phyloP scores from a whole-genome alignment of 139 green algal genomes.

The Haematococcus lacustris region DNA sequence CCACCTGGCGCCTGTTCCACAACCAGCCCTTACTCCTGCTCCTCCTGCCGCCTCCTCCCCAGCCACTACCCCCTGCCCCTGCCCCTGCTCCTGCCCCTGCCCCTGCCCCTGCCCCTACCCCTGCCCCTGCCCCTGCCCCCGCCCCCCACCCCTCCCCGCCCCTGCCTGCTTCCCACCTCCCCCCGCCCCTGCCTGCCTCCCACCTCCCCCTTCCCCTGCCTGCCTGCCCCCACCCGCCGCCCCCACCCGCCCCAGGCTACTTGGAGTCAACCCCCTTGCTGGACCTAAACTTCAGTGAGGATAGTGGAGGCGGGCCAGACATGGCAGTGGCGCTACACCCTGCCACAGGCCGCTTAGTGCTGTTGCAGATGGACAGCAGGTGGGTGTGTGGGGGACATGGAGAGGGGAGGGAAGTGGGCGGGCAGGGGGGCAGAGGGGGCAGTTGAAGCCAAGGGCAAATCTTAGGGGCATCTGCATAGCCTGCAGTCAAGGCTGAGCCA shows the following conservation, averaged over 20 bases:
- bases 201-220: background rate
- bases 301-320: conserved; percentile 67
- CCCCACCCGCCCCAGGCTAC: conserved; percentile 44
- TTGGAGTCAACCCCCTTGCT: conserved; percentile 75
- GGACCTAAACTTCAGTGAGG: conserved; percentile 88
- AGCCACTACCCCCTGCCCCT: too few relatives aligned
- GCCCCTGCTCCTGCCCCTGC: too few relatives aligned
- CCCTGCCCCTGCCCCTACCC: too few relatives aligned
- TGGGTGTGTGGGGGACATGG: background rate
- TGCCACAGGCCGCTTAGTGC: conserved; percentile 44
- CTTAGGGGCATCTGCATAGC: too few relatives aligned
- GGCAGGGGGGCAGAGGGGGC: too few relatives aligned
- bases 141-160: background rate
- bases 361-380: conserved; percentile 48
- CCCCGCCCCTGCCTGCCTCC: background rate
- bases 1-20: background rate
- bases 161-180: background rate
- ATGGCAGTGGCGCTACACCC: conserved; percentile 67
- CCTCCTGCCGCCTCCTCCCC: too few relatives aligned
- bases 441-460: too few relatives aligned
- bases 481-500: too few relatives aligned
- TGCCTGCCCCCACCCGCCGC: too few relatives aligned
- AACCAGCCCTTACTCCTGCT: background rate
- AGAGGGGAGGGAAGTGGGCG: too few relatives aligned
- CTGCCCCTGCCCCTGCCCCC: too few relatives aligned